Evolutionary conservation across 2,329 filamentous ascomycete species (phyloP), one percentile per base, ranked within the genome.

Genomic region (Fusarium neocosmosporiellum): DNA sequence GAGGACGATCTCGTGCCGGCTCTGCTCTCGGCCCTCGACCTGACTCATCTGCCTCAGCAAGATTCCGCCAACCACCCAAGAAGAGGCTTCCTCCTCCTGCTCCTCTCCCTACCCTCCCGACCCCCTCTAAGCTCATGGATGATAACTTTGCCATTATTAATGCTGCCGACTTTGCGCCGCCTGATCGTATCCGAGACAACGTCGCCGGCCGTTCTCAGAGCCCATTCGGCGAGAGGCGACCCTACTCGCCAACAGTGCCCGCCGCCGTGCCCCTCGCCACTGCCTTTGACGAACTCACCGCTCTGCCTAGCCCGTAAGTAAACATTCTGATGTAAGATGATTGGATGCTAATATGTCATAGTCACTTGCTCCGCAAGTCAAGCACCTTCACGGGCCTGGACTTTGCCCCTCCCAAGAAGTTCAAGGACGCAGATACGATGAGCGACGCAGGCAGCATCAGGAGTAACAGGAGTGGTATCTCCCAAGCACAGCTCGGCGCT

Each of bases 271-370:
- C 95, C 1, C 87, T 98, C 41, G 91, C 88, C 27, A 94, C 92
- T 67, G 88, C 95, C 7, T 98, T 95, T 81, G 96, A 98, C 65
- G 96, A 98, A 67, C 90, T 98, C 70, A 84, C 92, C 14, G 88
- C 89, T 10, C 91, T 99, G 72, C 96, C 96, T 39, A 98, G 95
- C 88, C 95, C 96, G 90, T 96, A 90, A 93, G 93, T 93, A 71
- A 29, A 70, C 55, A 10, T 16, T 4, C 11, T 11, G 2, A 9
- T 16, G 18, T 10, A 10, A 13, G 4, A 33, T 24, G 1, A 1
- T 39, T 27, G 10, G 16, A 43, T 53, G 62, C 81, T 84, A 79
- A 83, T 73, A 37, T 41, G 1, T 2, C 4, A 6, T 36, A 93
- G 91, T 43, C 92, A 95, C 80, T 77, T 90, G 78, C 87, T 96